Evolutionary conservation across 2,329 filamentous ascomycete genomes (phyloP).

Genomic region (Pseudogymnoascus sp.): DNA sequence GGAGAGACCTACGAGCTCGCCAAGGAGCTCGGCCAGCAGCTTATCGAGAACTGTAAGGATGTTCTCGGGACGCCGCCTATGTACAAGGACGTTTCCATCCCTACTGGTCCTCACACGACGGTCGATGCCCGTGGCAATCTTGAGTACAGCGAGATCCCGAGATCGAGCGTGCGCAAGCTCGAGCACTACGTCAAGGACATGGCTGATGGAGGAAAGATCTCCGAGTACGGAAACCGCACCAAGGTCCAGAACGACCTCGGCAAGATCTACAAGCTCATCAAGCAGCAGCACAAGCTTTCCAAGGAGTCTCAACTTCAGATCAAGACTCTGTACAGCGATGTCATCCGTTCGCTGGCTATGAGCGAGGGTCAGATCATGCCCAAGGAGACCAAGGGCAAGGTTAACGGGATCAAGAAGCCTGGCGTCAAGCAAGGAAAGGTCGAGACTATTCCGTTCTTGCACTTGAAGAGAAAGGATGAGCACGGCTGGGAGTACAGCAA

Average conservation of each 20-base stretch:
- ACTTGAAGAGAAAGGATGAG: conserved; percentile 86
- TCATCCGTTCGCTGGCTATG: conserved; percentile 91
- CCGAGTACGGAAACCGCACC: conserved; percentile 94
- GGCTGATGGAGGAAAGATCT: conserved; percentile 97
- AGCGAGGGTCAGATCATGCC: conserved; percentile 96
- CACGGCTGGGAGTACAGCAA: conserved; percentile 99
- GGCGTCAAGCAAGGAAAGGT: conserved; percentile 65
- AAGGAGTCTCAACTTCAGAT: conserved; percentile 96
- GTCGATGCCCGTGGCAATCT: conserved; percentile 88
- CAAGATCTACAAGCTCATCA: conserved; percentile 96
- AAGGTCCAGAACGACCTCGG: conserved; percentile 96
- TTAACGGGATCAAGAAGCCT: conserved; percentile 41
- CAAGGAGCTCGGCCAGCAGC: conserved; percentile 83
- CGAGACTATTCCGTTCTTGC: conserved; percentile 95
- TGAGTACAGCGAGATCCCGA: conserved; percentile 79
- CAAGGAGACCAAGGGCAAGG: conserved; percentile 63
- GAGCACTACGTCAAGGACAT: conserved; percentile 98
- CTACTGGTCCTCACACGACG: conserved; percentile 86
- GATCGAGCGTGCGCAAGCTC: conserved; percentile 85
- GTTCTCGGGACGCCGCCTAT: conserved; percentile 75
- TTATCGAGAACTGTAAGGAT: conserved; percentile 97
- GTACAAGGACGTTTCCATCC: conserved; percentile 91
- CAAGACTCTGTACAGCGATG: conserved; percentile 87
- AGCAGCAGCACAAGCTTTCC: conserved; percentile 94
- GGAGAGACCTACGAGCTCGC: conserved; percentile 98